A percentile compares a stretch with the other conserved stretches of the same genome.
Evolutionary conservation across 371 early-diverging fungal genomes (phyloP).

Genomic region (Apophysomyces trapeziformis): DNA sequence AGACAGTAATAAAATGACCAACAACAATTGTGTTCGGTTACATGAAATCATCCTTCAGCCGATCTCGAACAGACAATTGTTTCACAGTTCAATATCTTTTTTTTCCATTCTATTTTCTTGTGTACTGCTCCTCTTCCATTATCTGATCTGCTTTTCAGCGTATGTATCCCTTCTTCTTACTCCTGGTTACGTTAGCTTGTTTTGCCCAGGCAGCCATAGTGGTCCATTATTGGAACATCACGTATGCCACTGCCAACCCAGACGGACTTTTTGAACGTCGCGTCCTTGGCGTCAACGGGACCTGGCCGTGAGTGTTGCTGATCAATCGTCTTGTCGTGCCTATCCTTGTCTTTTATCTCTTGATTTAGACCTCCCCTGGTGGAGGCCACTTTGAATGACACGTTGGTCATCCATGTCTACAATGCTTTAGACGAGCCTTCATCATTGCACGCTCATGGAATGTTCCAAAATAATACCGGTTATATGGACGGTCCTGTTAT

Average conservation of each 20-base stretch:
- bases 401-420: conserved; percentile 63
- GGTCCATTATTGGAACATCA: conserved; percentile 72
- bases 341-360: not conserved
- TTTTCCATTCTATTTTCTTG: not conserved
- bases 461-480: conserved; percentile 62
- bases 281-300: conserved; percentile 75
- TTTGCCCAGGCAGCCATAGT: conserved; percentile 56
- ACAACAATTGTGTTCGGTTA: not conserved
- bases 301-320: conserved; percentile 63
- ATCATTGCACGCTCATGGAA: conserved; percentile 72
- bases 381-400: conserved; percentile 55
- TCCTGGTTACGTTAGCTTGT: not conserved
- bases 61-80: not conserved
- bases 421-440: conserved; percentile 68
- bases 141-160: conserved; percentile 9
- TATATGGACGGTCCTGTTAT: conserved; percentile 68
- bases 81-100: not conserved
- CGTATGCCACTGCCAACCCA: conserved; percentile 69
- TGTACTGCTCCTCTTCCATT: too few species aligned
- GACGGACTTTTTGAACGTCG: conserved; percentile 66
- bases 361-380: conserved; percentile 45
- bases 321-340: conserved; percentile 2
- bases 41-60: too few species aligned
- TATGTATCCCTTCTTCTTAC: conserved; percentile 33
- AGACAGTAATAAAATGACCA: too few species aligned